Evolutionary conservation across 306 rosid genomes (phyloP).

Genomic region (Glycyrrhiza uralensis): DNA sequence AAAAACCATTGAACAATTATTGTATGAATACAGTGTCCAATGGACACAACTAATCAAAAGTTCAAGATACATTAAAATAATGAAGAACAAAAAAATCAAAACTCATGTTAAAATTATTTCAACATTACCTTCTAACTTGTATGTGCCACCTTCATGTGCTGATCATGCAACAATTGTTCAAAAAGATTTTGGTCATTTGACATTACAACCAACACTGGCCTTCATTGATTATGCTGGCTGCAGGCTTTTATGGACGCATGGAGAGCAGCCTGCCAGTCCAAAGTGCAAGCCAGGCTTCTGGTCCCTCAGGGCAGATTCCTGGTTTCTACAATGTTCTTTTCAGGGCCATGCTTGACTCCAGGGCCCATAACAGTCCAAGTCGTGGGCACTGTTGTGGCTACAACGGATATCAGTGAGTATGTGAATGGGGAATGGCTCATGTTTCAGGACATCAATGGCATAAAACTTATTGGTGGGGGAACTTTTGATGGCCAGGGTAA

Average conservation of each 20-base stretch:
- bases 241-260: conserved; percentile 69
- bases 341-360: conserved; percentile 60
- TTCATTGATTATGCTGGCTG: neutral
- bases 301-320: conserved; percentile 56
- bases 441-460: conserved; percentile 47
- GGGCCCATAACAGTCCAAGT: conserved; percentile 57
- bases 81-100: neutral
- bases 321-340: conserved; percentile 48
- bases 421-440: conserved; percentile 65
- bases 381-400: conserved; percentile 51
- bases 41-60: neutral
- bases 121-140: too few species aligned
- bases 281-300: conserved; percentile 45
- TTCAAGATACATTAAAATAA: too few species aligned
- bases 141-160: too few species aligned
- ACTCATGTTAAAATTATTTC: too few species aligned
- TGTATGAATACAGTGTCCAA: neutral
- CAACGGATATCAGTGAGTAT: conserved; percentile 47
- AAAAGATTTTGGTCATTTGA: too few species aligned
- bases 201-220: too few species aligned
- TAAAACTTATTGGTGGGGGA: conserved; percentile 68
- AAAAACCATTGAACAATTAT: neutral
- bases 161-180: too few species aligned
- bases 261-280: conserved; percentile 55
- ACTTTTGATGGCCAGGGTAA: conserved; percentile 63